Evolutionary conservation across 345 rosid genomes (phyloP).

Genomic region (Anacardium occidentale): DNA sequence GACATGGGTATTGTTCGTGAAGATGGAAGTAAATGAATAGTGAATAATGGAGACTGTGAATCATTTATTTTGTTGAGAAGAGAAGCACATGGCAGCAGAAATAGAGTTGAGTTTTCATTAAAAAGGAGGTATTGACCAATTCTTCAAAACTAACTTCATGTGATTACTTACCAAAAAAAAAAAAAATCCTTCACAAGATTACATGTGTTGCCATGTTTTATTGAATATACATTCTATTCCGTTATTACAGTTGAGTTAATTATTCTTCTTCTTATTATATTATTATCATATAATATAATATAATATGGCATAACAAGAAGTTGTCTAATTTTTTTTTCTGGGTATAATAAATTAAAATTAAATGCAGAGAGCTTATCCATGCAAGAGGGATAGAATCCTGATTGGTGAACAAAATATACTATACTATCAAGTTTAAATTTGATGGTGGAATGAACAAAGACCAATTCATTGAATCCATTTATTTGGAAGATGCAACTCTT

Average conservation of each 20-base stretch:
- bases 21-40: too few relatives aligned
- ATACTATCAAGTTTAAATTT: too few relatives aligned
- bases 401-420: too few relatives aligned
- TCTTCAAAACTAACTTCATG: too few relatives aligned
- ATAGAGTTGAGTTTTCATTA: slow-evolving; percentile 7
- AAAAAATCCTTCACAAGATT: slow-evolving; percentile 45
- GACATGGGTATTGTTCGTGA: too few relatives aligned
- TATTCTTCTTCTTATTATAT: slow-evolving; percentile 16
- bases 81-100: slow-evolving; percentile 25
- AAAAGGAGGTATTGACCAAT: slow-evolving; percentile 28
- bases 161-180: too few relatives aligned
- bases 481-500: neutral
- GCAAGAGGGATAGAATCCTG: neutral
- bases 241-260: slow-evolving; percentile 73
- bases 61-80: neutral
- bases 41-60: too few relatives aligned
- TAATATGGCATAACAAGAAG: neutral
- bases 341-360: neutral
- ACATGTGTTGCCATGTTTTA: slow-evolving; percentile 61
- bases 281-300: neutral
- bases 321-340: neutral
- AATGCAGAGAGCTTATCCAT: neutral
- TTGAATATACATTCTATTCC: slow-evolving; percentile 41
- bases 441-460: neutral
- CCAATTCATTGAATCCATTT: slow-evolving; percentile 18